phyloP scores from a whole-genome alignment of 805 yeast species.

The Candida ulmi region DNA sequence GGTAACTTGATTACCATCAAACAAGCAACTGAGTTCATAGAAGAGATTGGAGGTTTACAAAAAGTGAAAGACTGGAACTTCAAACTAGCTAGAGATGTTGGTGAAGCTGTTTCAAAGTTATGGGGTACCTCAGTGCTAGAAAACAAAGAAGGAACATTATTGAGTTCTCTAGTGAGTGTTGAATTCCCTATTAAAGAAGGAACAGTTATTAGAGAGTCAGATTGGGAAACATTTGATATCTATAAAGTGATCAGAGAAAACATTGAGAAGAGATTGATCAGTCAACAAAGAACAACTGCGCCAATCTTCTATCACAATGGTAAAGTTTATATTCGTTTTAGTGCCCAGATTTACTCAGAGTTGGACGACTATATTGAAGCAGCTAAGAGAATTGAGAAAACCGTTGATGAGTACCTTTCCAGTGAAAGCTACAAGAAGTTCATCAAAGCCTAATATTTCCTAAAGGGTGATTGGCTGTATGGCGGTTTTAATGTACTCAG shows the following conservation, averaged over 20 bases:
- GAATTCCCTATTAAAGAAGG: conserved; percentile 29
- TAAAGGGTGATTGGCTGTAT: background rate
- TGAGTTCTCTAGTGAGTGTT: conserved; percentile 40
- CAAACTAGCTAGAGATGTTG: conserved; percentile 39
- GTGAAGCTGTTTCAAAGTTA: conserved; percentile 29
- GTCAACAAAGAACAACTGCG: conserved; percentile 38
- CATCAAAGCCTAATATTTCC: background rate
- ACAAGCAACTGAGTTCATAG: conserved; percentile 50
- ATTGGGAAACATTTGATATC: conserved; percentile 12
- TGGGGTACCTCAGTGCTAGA: conserved; percentile 36
- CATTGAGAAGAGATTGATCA: conserved; percentile 19
- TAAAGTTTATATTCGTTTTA: conserved; percentile 41
- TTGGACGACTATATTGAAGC: conserved; percentile 47
- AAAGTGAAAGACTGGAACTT: conserved; percentile 42
- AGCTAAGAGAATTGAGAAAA: conserved; percentile 31
- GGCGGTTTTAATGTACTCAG: background rate
- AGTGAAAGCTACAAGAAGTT: conserved; percentile 3
- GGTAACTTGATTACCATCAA: conserved; percentile 36
- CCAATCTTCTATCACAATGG: conserved; percentile 40
- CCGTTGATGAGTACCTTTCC: conserved; percentile 21
- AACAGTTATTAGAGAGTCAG: conserved; percentile 11
- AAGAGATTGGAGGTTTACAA: conserved; percentile 51
- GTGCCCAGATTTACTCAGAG: conserved; percentile 58
- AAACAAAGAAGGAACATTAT: conserved; percentile 28
- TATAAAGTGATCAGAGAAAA: conserved; percentile 12